Conservation (phyloP, 2,329 filamentous ascomycete genomes). For the Exophiala viscosa region DNA sequence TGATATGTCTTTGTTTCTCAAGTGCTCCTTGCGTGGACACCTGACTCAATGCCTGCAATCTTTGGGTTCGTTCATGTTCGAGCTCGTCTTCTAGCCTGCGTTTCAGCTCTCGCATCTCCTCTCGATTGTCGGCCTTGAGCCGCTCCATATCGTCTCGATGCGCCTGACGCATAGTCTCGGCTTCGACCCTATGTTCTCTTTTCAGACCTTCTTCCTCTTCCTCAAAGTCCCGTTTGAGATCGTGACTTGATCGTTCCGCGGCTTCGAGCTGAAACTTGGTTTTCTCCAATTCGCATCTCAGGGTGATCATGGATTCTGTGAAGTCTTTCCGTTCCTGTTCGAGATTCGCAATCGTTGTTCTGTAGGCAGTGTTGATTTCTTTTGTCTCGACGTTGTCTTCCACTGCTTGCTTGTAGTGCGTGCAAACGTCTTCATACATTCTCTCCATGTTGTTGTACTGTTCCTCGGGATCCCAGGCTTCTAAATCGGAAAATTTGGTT, state of each 20-base stretch:
- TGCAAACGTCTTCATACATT: slow-evolving; percentile 67
- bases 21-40: slow-evolving; percentile 53
- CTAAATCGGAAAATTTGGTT: slow-evolving; percentile 69
- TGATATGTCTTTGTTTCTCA: slow-evolving; percentile 42
- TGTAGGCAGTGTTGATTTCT: slow-evolving; percentile 70
- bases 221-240: slow-evolving; percentile 49
- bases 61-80: slow-evolving; percentile 59
- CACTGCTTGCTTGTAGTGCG: slow-evolving; percentile 66
- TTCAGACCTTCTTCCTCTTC: slow-evolving; percentile 51
- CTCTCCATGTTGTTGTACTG: slow-evolving; percentile 72
- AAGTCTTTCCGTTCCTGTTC: slow-evolving; percentile 52
- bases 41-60: slow-evolving; percentile 63
- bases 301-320: slow-evolving; percentile 48
- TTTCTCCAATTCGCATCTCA: slow-evolving; percentile 67
- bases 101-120: slow-evolving; percentile 64
- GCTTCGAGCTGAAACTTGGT: slow-evolving; percentile 51
- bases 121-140: slow-evolving; percentile 59
- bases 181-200: slow-evolving; percentile 49
- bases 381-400: slow-evolving; percentile 67
- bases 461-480: slow-evolving; percentile 77
- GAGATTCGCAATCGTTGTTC: slow-evolving; percentile 61
- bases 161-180: slow-evolving; percentile 42
- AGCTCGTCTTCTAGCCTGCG: slow-evolving; percentile 62
- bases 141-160: slow-evolving; percentile 54
- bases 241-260: slow-evolving; percentile 49